Evolutionary conservation across 164 flowering plant species (phyloP).

Genomic region (Macadamia integrifolia): DNA sequence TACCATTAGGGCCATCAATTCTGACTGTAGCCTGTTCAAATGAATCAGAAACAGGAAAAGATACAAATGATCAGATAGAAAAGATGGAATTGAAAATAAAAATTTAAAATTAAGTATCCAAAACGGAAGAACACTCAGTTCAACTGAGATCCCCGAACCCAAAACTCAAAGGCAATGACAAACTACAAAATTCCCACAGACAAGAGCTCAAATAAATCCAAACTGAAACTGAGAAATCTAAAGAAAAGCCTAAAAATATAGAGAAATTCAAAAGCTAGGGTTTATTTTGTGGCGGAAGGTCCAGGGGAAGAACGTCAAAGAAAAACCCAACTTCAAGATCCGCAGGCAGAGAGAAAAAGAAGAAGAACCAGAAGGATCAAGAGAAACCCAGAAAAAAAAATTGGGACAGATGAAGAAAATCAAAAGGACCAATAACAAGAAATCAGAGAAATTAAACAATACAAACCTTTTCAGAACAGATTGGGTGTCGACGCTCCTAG

Average conservation of each 20-base stretch:
- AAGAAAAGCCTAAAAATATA: background rate
- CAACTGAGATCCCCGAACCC: background rate
- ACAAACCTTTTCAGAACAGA: slow-evolving; percentile 57
- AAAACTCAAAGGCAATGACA: background rate
- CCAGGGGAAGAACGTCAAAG: no score
- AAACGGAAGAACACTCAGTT: background rate
- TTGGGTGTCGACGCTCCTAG: slow-evolving; percentile 51
- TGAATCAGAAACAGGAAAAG: background rate
- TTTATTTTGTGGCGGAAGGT: no score
- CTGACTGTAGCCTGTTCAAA: slow-evolving; percentile 26
- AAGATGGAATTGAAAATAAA: background rate
- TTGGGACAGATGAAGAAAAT: background rate
- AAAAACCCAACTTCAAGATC: background rate
- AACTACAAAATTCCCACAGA: no score
- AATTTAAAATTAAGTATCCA: background rate
- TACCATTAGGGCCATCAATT: slow-evolving; percentile 31
- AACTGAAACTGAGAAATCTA: background rate
- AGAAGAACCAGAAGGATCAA: background rate
- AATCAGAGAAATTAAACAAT: background rate
- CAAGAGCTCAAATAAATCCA: background rate
- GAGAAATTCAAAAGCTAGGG: no score
- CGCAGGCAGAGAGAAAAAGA: background rate
- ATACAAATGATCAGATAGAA: background rate
- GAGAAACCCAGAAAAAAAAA: background rate
- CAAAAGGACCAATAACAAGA: background rate